A percentile compares a stretch with the other conserved stretches of the same genome.
Conservation (phyloP, 768 basidiomycete genomes). For the Naematelia encephala region DNA sequence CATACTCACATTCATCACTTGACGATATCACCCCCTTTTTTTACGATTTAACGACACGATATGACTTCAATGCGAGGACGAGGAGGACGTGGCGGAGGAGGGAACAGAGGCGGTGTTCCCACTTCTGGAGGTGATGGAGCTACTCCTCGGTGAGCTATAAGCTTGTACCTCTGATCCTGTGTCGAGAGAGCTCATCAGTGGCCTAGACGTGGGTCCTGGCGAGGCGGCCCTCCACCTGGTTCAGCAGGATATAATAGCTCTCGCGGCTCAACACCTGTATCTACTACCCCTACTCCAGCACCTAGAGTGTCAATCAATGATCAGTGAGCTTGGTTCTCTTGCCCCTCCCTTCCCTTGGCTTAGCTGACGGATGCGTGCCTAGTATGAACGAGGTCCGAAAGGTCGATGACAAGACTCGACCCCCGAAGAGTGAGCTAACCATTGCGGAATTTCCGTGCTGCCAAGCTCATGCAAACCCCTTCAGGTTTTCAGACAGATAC, state of each 20-base stretch:
- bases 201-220: conserved; percentile 36
- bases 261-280: conserved; percentile 20
- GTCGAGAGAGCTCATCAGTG: conserved; percentile 1
- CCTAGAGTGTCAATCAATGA: conserved; percentile 37
- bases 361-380: conserved; percentile 6
- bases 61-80: conserved; percentile 12
- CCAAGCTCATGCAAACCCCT: background rate
- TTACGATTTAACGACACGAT: background rate
- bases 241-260: conserved; percentile 13
- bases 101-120: conserved; percentile 9
- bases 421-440: conserved; percentile 19
- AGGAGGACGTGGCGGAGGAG: conserved; percentile 14
- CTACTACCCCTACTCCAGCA: conserved; percentile 1
- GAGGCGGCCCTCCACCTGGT: conserved; percentile 37
- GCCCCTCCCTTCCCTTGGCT: background rate
- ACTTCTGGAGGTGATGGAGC: conserved; percentile 9
- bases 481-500: conserved; percentile 41
- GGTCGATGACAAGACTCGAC: conserved; percentile 22
- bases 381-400: conserved; percentile 39
- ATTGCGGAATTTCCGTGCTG: background rate
- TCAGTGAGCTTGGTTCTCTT: conserved; percentile 24
- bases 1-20: background rate
- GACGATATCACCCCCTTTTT: background rate
- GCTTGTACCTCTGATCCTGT: too few species aligned
- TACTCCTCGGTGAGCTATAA: background rate